These are phyloP conservation scores for Aspergillus sp. DNA, from an alignment of 2,329 filamentous ascomycete genomes.

Conservation along the genomic window DNA sequence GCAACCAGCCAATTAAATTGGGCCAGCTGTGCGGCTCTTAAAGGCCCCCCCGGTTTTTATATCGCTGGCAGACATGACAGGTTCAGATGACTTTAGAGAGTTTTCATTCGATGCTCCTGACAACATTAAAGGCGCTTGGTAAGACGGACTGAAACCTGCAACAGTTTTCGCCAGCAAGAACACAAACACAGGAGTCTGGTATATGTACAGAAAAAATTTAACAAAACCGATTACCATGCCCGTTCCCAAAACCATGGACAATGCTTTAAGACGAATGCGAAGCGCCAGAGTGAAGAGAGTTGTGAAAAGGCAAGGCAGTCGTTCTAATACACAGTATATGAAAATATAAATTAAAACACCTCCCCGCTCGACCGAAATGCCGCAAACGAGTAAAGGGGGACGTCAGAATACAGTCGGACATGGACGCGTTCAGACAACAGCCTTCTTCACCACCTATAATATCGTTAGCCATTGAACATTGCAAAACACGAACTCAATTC, in stretches of 20 bases:
- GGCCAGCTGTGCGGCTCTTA: no score
- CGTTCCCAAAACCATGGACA: conserved; percentile 39
- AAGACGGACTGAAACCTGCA: conserved; percentile 23
- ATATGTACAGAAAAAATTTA: conserved; percentile 43
- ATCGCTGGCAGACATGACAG: background rate
- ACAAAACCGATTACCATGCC: conserved; percentile 43
- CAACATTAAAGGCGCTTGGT: conserved; percentile 31
- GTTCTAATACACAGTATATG: conserved; percentile 41
- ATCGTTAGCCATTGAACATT: conserved; percentile 14
- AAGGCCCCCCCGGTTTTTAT: no score
- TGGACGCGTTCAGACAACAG: conserved; percentile 45
- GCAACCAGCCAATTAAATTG: no score
- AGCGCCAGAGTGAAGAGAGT: conserved; percentile 48
- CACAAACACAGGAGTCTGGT: conserved; percentile 37
- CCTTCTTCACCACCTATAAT: conserved; percentile 51
- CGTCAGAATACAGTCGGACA: conserved; percentile 18
- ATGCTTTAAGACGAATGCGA: conserved; percentile 41
- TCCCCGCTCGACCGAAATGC: conserved; percentile 27
- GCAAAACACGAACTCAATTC: conserved; percentile 11
- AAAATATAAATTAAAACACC: conserved; percentile 28
- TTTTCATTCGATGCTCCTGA: conserved; percentile 25
- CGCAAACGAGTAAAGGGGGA: conserved; percentile 18
- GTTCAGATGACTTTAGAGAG: background rate
- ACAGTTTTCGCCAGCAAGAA: conserved; percentile 28
- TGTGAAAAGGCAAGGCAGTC: conserved; percentile 28